Conservation (phyloP, 2,329 filamentous ascomycete genomes). For the Chrysosporium keratinophilum region DNA sequence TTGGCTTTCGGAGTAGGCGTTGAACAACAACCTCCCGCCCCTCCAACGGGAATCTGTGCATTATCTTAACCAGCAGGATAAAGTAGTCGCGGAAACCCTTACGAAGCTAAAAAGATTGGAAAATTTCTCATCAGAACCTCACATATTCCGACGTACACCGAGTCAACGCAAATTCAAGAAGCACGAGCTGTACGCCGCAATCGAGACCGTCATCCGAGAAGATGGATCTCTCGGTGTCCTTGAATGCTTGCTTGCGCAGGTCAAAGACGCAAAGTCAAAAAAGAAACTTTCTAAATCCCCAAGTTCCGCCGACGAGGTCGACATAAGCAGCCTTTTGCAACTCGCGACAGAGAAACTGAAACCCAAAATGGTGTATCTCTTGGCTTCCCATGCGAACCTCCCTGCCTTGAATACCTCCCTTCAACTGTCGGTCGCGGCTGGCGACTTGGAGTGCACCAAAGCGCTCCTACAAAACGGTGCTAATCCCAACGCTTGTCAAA, state of each 20-base stretch:
- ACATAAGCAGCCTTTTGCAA: constrained; percentile 12
- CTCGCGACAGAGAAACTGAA: constrained; percentile 13
- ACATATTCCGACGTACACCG: constrained; percentile 18
- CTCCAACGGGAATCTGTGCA: constrained; percentile 4
- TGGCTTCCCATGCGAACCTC: constrained; percentile 13
- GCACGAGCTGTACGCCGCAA: constrained; percentile 16
- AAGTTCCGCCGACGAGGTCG: not conserved
- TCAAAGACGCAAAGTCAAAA: constrained; percentile 15
- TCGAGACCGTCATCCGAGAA: constrained; percentile 15
- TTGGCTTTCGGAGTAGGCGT: constrained; percentile 13
- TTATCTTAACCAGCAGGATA: constrained; percentile 12
- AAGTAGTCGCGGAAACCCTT: constrained; percentile 13
- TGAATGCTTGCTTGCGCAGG: constrained; percentile 14
- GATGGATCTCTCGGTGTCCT: constrained; percentile 15
- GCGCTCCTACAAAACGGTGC: constrained; percentile 16
- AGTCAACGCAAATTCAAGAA: constrained; percentile 16
- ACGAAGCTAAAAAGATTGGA: constrained; percentile 15
- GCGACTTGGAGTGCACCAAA: constrained; percentile 15
- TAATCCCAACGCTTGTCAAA: constrained; percentile 16
- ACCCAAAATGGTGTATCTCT: constrained; percentile 13
- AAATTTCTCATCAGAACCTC: constrained; percentile 17
- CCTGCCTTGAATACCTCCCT: constrained; percentile 12
- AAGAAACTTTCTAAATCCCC: constrained; percentile 15
- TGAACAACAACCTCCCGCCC: constrained; percentile 10
- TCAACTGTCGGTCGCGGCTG: constrained; percentile 4